Evolutionary conservation across 1,139 yeast genomes (phyloP).

Genomic region (Suhomyces guaymorum): DNA sequence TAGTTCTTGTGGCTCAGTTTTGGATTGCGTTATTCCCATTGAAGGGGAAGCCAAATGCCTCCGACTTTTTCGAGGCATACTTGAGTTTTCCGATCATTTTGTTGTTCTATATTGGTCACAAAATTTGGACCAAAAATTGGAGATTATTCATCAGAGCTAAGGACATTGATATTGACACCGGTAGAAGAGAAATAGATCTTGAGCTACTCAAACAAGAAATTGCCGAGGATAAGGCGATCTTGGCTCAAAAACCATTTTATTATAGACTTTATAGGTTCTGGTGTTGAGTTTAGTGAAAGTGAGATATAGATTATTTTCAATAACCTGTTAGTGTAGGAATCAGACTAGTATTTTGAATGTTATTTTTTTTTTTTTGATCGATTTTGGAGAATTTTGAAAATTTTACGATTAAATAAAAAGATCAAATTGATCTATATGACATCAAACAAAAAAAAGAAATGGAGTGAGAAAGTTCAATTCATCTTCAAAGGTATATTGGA

Average conservation of each 20-base stretch:
- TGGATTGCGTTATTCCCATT: conserved; percentile 45
- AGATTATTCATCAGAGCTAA: conserved; percentile 40
- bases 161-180: conserved; percentile 53
- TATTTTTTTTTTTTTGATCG: too few species aligned
- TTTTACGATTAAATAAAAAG: too few species aligned
- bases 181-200: conserved; percentile 55
- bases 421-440: too few species aligned
- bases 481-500: too few species aligned
- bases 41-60: conserved; percentile 34
- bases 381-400: too few species aligned
- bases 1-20: conserved; percentile 42
- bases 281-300: conserved; percentile 50
- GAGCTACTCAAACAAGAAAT: conserved; percentile 53
- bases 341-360: too few species aligned
- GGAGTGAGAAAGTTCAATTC: too few species aligned
- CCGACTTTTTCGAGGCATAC: conserved; percentile 52
- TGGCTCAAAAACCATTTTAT: conserved; percentile 33
- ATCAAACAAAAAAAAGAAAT: too few species aligned
- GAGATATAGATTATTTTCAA: too few species aligned
- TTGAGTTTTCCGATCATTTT: conserved; percentile 55
- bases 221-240: conserved; percentile 44
- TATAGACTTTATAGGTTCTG: conserved; percentile 42
- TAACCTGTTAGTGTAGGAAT: too few species aligned
- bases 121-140: conserved; percentile 47
- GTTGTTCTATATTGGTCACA: conserved; percentile 51